Base-by-base conservation (phyloP, 2,329 filamentous ascomycete species). In the Sporothrix curviconia region DNA sequence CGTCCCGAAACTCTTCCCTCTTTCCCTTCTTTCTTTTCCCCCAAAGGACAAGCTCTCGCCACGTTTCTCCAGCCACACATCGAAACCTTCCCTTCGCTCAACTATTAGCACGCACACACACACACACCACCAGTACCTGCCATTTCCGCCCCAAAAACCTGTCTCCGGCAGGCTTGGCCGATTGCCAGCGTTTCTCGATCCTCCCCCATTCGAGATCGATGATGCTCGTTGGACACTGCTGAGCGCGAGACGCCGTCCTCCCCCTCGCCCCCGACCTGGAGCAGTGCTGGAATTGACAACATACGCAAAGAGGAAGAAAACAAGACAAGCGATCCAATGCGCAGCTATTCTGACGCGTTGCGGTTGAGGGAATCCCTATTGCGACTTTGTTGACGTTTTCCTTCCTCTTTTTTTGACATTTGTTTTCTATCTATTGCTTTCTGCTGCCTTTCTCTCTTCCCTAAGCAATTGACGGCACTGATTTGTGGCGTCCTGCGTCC, bases 51-150 rank as follows among this genome's bases (percentile, higher is more conserved):
- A 63, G 61, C 61, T 63, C 49, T 63, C 61, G 61, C 61, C 61
- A 63, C 61, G 58, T 61, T 63, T 69, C 65, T 66, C 63, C 67
- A 70, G 68, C 68, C 68, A 70, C 68, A 70, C 67, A 63, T 63
- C 62, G 37, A 43, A 44, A 14, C 46, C 28, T 14, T 17, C 40
- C 28, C 25, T 22, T 22, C 30, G 57, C 60, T 14, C 15, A n/a
- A n/a, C n/a, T n/a, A n/a, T n/a, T n/a, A n/a, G n/a, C n/a, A n/a
- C n/a, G n/a, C n/a, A n/a, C n/a, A n/a, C n/a, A n/a, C n/a, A n/a
- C n/a, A n/a, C n/a, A n/a, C n/a, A n/a, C n/a, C n/a, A n/a, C n/a
- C n/a, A n/a, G n/a, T n/a, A n/a, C n/a, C n/a, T n/a, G n/a, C n/a
- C n/a, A n/a, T n/a, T 37, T 53, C 17, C 42, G 8, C 28, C 32